phyloP scores from a whole-genome alignment of 106 monocot species.

The Platanthera guangdongensis region DNA sequence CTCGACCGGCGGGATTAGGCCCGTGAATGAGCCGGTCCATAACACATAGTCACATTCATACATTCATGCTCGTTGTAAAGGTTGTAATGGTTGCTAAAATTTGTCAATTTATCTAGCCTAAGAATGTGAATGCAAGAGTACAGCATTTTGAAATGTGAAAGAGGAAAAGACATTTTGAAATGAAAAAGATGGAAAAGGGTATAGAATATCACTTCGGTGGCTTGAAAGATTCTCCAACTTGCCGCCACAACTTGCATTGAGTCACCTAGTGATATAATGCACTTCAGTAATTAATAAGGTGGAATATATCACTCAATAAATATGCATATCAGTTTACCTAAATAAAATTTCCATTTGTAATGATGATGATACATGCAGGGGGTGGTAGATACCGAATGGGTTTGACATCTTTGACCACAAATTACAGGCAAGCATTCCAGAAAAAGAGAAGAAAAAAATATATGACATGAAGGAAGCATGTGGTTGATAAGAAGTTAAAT shows the following conservation, averaged over 20 bases:
- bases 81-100: background rate
- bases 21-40: too few species aligned
- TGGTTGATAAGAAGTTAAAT: background rate
- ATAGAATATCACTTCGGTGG: background rate
- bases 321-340: background rate
- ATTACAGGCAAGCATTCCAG: background rate
- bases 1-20: too few species aligned
- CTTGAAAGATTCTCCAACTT: constrained; percentile 11
- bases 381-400: background rate
- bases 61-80: background rate
- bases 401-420: background rate
- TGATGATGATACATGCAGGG: background rate
- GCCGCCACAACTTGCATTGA: constrained; percentile 4
- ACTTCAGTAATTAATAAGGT: background rate
- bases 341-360: constrained; percentile 1
- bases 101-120: background rate
- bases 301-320: background rate
- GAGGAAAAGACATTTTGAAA: too few species aligned
- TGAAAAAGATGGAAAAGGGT: background rate
- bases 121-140: background rate
- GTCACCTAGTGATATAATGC: background rate
- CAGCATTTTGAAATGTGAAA: background rate
- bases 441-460: background rate
- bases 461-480: background rate
- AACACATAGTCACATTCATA: too few species aligned